Evolutionary conservation across 306 rosid species (phyloP), one percentile per base, ranked within the genome.

Genomic region (Malus asiatica): DNA sequence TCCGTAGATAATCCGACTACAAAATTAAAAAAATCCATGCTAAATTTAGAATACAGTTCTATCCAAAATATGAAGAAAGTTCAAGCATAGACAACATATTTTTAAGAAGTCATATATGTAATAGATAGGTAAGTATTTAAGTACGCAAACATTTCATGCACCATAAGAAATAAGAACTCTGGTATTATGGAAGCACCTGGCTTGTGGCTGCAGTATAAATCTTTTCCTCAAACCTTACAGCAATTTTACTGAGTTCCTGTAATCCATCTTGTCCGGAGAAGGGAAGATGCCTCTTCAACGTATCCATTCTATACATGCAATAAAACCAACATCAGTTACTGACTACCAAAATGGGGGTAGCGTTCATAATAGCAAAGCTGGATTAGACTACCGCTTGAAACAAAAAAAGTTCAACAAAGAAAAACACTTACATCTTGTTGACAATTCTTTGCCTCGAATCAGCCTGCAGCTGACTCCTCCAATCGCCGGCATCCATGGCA

Each of bases 221-320:
- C 85, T 89, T 93, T 48, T 91, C 98, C 82, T 93, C 93, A 81
- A 91, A 93, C 80, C 90, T 90, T 76, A 79, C 83, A 71, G 96
- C 96, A 74, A 90, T 88, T 80, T 84, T 85, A 69, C 32, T 78
- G 55, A 93, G 90, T 79, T 89, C 90, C 61, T 4, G 81, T 65
- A 90, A 70, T 74, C 96, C 95, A 6, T 85, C 96, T 29, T 80
- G 71, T 72, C 88, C 97, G 58, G 87, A 71, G 79, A 81, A 72
- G 8, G 93, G 93, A 74, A 89, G 79, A 77, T 88, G 89, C 85
- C 78, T 91, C 86, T 84, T 86, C 72, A 89, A 77, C 1, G 90
- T 86, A 14, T 91, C 91, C 90, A 87, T 88, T 88, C 98, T 93
- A 66, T 64, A 70, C 73, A 79, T 22, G 69, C 32, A 70, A 63